phyloP scores from a whole-genome alignment of 2,329 filamentous ascomycete genomes.

The Aspergillus tanneri region DNA sequence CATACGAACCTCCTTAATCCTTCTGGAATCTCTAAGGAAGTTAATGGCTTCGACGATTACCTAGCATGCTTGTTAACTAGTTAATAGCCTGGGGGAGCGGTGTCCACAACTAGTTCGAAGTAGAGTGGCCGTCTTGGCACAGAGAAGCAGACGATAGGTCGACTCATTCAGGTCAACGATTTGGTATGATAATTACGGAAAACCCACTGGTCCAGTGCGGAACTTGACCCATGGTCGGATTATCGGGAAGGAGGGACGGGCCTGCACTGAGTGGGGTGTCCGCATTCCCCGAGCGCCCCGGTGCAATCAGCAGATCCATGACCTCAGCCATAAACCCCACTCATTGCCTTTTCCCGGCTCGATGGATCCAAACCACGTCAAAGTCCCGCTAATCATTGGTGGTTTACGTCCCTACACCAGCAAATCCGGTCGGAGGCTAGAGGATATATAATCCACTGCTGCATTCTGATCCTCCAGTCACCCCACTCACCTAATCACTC shows the following conservation, averaged over 20 bases:
- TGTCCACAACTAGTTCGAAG: not conserved
- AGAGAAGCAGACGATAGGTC: not conserved
- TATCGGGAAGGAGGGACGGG: slow-evolving; percentile 23
- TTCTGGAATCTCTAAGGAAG: slow-evolving; percentile 23
- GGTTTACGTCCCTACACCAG: not conserved
- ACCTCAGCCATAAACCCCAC: slow-evolving; percentile 3
- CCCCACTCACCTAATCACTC: not conserved
- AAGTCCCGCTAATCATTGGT: not conserved
- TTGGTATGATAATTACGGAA: not conserved
- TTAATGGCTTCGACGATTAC: slow-evolving; percentile 15
- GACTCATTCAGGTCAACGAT: slow-evolving; percentile 1
- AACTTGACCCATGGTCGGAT: slow-evolving; percentile 9
- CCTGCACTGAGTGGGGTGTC: slow-evolving; percentile 23
- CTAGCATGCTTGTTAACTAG: slow-evolving; percentile 1
- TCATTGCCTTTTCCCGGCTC: slow-evolving; percentile 14
- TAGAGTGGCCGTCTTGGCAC: not conserved
- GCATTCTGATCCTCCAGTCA: not conserved
- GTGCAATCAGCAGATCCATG: slow-evolving; percentile 17
- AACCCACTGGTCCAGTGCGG: slow-evolving; percentile 5
- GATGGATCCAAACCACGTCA: slow-evolving; percentile 14
- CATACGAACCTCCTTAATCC: slow-evolving; percentile 18
- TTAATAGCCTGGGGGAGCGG: slow-evolving; percentile 3
- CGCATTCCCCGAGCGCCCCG: slow-evolving; percentile 26
- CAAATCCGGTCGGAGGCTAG: not conserved
- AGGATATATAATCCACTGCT: not conserved